Base-by-base conservation (phyloP, 176 grass and related monocot genomes). In the Bromus sterilis region DNA sequence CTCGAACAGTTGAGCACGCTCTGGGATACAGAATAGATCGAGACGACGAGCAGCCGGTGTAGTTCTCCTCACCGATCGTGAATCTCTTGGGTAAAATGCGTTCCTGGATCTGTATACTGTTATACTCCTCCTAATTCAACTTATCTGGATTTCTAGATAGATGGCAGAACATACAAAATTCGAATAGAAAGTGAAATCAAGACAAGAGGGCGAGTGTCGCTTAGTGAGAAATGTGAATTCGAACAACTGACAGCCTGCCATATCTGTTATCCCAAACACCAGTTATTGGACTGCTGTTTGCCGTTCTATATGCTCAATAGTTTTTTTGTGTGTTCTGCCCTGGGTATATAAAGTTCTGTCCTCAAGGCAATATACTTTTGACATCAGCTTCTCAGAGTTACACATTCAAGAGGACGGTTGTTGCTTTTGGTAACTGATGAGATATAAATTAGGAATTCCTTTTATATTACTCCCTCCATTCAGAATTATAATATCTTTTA, bases 141-240 rank as follows among this genome's bases (percentile, higher is more conserved):
- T 80, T 28, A 44, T 61, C 49, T 84, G 31, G 9, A 41, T 55
- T 80, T 42, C 5, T 51, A 76, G 53, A 25, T 40, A 69, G 58
- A 74, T 62, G 53, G 1, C 49, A 7, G 2, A 39, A 42, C 58
- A 34, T n/a, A 35, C 32, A 37, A 28, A 31, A 18, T 11, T 3
- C 80, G 60, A 51, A 76, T 24, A 6, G 69, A 84, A 21, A 15
- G 9, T 25, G 1, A 21, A 80, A 33, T 78, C 18, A 46, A 9
- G 15, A 9, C 57, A 49, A 34, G 6, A 10, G 18, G 1, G 61
- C 11, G 9, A 9, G 1, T n/a, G 14, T 59, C 78, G 44, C 32
- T 85, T 74, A 26, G 49, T 46, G 64, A 85, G n/a, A 68, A 88
- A 78, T 36, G 25, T 78, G 28, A 31, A 55, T 86, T 15, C 55